These are phyloP conservation scores for Eucalyptus regnans DNA, from an alignment of 345 rosid genomes.

Conservation along the genomic window DNA sequence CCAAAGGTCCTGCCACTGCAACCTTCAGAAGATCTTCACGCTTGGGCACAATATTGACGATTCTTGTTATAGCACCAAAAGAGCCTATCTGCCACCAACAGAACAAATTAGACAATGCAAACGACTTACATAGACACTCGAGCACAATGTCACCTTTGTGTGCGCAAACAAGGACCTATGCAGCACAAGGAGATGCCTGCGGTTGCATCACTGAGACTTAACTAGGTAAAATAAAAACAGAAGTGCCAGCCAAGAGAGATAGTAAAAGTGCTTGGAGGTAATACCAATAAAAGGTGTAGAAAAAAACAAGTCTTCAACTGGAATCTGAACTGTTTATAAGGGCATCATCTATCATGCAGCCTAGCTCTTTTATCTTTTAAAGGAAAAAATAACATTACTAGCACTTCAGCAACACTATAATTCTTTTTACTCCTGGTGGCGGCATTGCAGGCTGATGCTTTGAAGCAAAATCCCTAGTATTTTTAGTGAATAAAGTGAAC, in stretches of 20 bases:
- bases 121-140: neutral
- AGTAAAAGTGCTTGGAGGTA: neutral
- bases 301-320: neutral
- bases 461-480: neutral
- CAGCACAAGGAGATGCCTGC: neutral
- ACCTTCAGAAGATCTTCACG: constrained; percentile 89
- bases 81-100: constrained; percentile 94
- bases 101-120: constrained; percentile 13
- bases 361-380: neutral
- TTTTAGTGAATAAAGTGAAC: neutral
- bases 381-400: neutral
- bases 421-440: neutral
- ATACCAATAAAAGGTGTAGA: neutral
- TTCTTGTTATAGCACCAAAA: constrained; percentile 92
- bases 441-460: neutral
- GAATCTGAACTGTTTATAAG: neutral
- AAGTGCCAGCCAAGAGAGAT: neutral
- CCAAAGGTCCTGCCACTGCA: constrained; percentile 93
- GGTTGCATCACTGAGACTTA: neutral
- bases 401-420: neutral
- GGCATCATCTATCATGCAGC: neutral
- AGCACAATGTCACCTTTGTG: neutral
- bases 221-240: neutral
- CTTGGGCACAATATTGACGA: constrained; percentile 59
- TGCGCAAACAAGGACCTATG: neutral